phyloP scores from a whole-genome alignment of 495 filamentous ascomycete species.

The Podospora pseudoanserina region DNA sequence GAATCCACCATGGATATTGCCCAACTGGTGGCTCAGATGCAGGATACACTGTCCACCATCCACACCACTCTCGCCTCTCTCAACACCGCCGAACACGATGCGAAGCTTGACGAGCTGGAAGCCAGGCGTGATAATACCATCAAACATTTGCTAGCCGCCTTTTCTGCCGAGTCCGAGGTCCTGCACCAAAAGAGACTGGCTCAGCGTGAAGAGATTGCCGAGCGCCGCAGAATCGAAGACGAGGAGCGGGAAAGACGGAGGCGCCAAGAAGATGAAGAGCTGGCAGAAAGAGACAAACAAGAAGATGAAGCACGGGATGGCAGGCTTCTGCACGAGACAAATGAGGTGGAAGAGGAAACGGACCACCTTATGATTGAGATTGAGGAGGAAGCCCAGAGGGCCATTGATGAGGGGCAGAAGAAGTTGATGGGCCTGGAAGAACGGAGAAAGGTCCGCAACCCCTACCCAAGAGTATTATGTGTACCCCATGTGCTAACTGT shows the following conservation, averaged over 20 bases:
- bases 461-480: not conserved
- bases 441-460: slow-evolving; percentile 28
- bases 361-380: slow-evolving; percentile 28
- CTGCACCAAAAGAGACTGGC: slow-evolving; percentile 20
- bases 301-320: slow-evolving; percentile 28
- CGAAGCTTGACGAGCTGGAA: slow-evolving; percentile 33
- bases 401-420: slow-evolving; percentile 25
- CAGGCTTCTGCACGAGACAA: slow-evolving; percentile 21
- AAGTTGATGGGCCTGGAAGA: slow-evolving; percentile 32
- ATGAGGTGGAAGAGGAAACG: slow-evolving; percentile 31
- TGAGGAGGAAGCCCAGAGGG: slow-evolving; percentile 28
- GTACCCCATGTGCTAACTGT: slow-evolving; percentile 1
- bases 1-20: slow-evolving; percentile 29
- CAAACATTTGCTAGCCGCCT: slow-evolving; percentile 23
- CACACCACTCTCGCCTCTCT: slow-evolving; percentile 29
- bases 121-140: slow-evolving; percentile 27
- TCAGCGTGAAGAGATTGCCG: slow-evolving; percentile 28
- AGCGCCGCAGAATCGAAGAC: slow-evolving; percentile 32
- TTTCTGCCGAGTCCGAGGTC: slow-evolving; percentile 23
- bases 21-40: slow-evolving; percentile 34
- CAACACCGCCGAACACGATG: slow-evolving; percentile 26
- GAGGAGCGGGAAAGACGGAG: slow-evolving; percentile 31
- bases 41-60: slow-evolving; percentile 35
- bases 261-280: slow-evolving; percentile 31
- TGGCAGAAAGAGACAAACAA: slow-evolving; percentile 16